Conservation (phyloP, 371 early-diverging fungal species). For the Rhizopus stolonifer region DNA sequence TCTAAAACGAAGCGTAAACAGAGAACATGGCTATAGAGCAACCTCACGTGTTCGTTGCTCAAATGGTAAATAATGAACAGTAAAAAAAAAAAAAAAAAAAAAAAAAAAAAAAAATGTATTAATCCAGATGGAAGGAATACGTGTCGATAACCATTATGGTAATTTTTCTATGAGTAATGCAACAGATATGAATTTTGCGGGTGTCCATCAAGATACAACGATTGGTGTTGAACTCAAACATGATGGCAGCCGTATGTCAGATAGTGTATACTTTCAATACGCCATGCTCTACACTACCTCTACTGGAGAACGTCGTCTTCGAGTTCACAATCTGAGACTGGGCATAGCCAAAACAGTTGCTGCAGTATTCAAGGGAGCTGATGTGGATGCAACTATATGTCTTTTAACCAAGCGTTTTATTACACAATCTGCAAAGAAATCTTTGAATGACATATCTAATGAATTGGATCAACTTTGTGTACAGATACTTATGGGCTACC, state of each 20-base stretch:
- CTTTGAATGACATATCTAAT: constrained; percentile 74
- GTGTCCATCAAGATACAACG: constrained; percentile 77
- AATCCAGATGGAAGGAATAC: constrained; percentile 69
- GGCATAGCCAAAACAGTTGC: constrained; percentile 77
- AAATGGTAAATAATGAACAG: constrained; percentile 63
- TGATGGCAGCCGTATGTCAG: constrained; percentile 81
- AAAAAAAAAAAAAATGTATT: too few species aligned
- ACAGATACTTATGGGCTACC: constrained; percentile 82
- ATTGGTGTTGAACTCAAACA: constrained; percentile 82
- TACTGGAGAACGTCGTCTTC: constrained; percentile 86
- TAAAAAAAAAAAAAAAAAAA: too few species aligned
- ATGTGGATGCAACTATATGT: constrained; percentile 90
- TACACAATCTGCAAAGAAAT: constrained; percentile 59
- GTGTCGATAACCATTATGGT: constrained; percentile 85
- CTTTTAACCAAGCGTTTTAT: constrained; percentile 78
- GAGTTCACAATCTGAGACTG: constrained; percentile 85
- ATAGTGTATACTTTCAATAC: constrained; percentile 83
- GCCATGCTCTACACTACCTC: constrained; percentile 93
- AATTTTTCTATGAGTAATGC: constrained; percentile 91
- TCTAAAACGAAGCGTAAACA: constrained; percentile 31
- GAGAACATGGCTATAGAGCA: constrained; percentile 83
- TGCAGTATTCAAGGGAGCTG: constrained; percentile 86
- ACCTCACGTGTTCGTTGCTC: constrained; percentile 90
- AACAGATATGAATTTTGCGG: constrained; percentile 91
- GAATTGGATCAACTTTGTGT: constrained; percentile 79